Evolutionary conservation across 2,329 filamentous ascomycete species (phyloP), one percentile per base, ranked within the genome.

Genomic region (Neonectria magnoliae): DNA sequence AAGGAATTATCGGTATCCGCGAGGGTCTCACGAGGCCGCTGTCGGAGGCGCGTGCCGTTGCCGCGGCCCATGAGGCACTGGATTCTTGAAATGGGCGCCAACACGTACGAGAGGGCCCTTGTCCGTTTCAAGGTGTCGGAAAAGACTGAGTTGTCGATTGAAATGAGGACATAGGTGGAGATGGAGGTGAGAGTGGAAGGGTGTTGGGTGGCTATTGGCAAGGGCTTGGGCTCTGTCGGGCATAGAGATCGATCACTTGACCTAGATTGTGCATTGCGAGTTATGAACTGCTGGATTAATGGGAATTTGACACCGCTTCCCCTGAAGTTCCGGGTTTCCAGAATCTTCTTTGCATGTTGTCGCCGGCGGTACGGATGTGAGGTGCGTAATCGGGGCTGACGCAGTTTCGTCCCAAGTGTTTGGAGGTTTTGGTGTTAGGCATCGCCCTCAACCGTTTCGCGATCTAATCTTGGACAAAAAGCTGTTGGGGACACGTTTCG

Each of bases 1-100:
- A 85, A 65, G 84, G 84, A 48, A 78, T 87, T 56, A 76, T 83
- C 56, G 80, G 79, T 61, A 80, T 85, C 71, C 83, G 85, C 22
- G 84, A 87, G 73, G 77, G 76, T 38, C 65, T 81, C 29, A 76
- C 75, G 11, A 66, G 73, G 52, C 72, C 76, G 6, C 58, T 67
- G 4, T 63, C 69, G n/a, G 71, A 73, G 45, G 68, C 69, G 14
- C 71, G 72, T 7, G 71, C 67, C 7, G 62, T 68, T 5, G 73
- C 71, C 31, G 73, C 73, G n/a, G 68, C 68, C 3, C 70, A 74
- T 44, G 66, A 67, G 41, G 65, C 71, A 5, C 64, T 75, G 16
- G 69, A 73, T 4, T 53, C 54, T 20, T 72, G 60, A 70, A 44
- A 25, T 53, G 53, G 58, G 20, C 22, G 51, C 27, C 20, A 22